These are phyloP conservation scores for Rhytidiadelphus loreus DNA, from an alignment of 225 moss, liverwort and hornwort species.

Conservation along the genomic window DNA sequence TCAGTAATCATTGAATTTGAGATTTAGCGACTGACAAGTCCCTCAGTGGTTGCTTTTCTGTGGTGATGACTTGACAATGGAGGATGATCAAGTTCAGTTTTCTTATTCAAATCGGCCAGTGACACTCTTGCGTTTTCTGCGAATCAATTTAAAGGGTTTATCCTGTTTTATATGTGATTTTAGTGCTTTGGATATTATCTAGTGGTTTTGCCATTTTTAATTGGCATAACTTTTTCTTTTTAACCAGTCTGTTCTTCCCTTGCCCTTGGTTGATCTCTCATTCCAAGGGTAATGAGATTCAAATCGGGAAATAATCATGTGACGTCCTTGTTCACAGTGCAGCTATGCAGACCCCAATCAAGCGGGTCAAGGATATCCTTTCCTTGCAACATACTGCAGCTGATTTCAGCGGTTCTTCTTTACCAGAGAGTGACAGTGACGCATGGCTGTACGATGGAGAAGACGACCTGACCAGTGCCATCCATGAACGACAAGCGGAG, in stretches of 20 bases:
- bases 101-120: neutral
- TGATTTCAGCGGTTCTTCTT: conserved; percentile 28
- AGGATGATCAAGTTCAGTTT: neutral
- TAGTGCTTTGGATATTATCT: neutral
- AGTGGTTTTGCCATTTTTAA: neutral
- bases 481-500: conserved; percentile 73
- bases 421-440: conserved; percentile 61
- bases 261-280: neutral
- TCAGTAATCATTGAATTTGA: neutral
- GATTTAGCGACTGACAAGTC: neutral
- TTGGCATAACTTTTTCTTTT: neutral
- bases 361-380: conserved; percentile 62
- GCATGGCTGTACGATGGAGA: conserved; percentile 88
- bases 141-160: neutral
- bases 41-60: neutral
- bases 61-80: neutral
- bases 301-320: neutral
- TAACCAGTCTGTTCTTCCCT: neutral
- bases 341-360: conserved; percentile 57
- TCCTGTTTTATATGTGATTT: neutral
- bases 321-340: conserved; percentile 27
- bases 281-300: neutral
- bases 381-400: conserved; percentile 27
- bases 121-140: neutral
- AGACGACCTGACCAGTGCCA: conserved; percentile 49